Percentiles rank a stretch among this genome's conserved stretches.
Evolutionary conservation across 225 moss, liverwort and hornwort genomes (phyloP).

Genomic region (Marchantia polymorpha): DNA sequence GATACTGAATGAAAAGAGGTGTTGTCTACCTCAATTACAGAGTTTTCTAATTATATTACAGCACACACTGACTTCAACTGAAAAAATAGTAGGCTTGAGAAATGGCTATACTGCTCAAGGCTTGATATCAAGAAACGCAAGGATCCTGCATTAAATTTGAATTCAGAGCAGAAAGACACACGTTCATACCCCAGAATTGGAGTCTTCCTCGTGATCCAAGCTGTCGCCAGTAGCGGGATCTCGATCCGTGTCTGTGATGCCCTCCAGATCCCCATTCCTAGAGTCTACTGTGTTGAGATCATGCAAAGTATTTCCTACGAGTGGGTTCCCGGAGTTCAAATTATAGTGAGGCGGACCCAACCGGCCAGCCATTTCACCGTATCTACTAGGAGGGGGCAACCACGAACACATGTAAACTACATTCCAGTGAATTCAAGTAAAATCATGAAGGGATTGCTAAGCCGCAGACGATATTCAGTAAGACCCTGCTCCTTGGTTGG

Average conservation of each 20-base stretch:
- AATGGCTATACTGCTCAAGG: no score
- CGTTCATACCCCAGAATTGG: constrained; percentile 81
- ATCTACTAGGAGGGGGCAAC: constrained; percentile 24
- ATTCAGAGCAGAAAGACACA: not conserved
- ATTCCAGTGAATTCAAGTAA: constrained; percentile 19
- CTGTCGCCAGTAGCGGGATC: constrained; percentile 73
- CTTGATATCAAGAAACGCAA: no score
- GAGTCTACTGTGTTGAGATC: constrained; percentile 92
- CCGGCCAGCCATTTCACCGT: constrained; percentile 61
- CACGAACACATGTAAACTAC: constrained; percentile 26
- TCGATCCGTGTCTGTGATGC: constrained; percentile 69
- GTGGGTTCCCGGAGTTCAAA: constrained; percentile 66
- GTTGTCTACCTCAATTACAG: no score
- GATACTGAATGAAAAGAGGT: no score
- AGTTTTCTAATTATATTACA: no score
- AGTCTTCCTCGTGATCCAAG: constrained; percentile 95
- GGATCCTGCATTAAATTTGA: not conserved
- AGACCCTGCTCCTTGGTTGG: constrained; percentile 1
- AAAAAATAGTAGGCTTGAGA: no score
- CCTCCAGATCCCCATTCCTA: constrained; percentile 82
- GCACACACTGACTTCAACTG: no score
- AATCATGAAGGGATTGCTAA: constrained; percentile 3
- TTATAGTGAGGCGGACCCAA: constrained; percentile 72
- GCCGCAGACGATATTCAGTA: not conserved
- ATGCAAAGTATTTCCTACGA: constrained; percentile 76